These are phyloP conservation scores for Gymnopilus junonius DNA, from an alignment of 768 basidiomycete genomes.

Conservation along the genomic window DNA sequence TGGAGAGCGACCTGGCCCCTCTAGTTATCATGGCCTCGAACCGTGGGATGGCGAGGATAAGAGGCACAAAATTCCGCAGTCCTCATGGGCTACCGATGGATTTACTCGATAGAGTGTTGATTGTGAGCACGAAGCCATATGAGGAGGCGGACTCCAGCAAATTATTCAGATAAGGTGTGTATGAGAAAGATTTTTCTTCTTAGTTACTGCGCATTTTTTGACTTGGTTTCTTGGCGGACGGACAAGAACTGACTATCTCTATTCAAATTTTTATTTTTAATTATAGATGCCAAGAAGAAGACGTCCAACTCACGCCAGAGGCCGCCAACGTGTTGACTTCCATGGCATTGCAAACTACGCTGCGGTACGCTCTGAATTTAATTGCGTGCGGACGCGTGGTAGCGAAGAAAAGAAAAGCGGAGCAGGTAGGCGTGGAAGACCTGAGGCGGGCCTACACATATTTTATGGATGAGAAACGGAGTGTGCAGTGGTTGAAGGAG, in stretches of 20 bases:
- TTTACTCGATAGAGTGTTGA: conserved; percentile 92
- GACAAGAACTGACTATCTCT: neutral
- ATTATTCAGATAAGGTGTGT: conserved; percentile 90
- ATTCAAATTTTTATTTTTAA: neutral
- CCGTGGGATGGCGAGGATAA: conserved; percentile 91
- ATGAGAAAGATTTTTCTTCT: neutral
- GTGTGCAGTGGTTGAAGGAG: conserved; percentile 90
- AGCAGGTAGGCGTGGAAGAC: conserved; percentile 84
- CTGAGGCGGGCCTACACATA: conserved; percentile 83
- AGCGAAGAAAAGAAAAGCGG: conserved; percentile 80
- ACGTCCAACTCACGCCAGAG: conserved; percentile 77
- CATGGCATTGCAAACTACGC: conserved; percentile 88
- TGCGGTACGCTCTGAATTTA: conserved; percentile 93
- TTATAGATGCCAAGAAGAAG: conserved; percentile 89
- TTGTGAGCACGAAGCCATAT: conserved; percentile 93
- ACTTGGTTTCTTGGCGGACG: neutral
- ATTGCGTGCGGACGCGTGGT: conserved; percentile 92
- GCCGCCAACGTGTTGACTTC: conserved; percentile 82
- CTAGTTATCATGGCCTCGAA: conserved; percentile 99
- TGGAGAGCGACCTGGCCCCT: conserved; percentile 92
- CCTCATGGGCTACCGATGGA: conserved; percentile 97
- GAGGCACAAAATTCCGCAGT: conserved; percentile 92
- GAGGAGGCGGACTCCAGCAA: conserved; percentile 79
- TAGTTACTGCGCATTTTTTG: conserved; percentile 14
- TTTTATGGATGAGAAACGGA: conserved; percentile 93